phyloP scores from a whole-genome alignment of 192 early-diverging fungal species.

The Linnemannia exigua region DNA sequence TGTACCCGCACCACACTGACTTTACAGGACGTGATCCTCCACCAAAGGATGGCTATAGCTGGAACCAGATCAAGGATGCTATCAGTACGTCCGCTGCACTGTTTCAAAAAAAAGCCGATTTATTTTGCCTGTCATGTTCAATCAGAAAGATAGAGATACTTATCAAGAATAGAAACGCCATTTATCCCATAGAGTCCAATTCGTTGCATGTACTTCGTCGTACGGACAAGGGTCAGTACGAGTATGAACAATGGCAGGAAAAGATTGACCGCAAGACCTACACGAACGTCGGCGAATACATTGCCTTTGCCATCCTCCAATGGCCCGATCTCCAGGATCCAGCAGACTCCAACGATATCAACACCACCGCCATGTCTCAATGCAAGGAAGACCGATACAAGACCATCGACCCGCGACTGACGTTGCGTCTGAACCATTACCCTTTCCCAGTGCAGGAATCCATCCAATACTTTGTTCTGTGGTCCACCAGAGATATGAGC shows the following conservation, averaged over 20 bases:
- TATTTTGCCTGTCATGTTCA: too few species aligned
- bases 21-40: constrained; percentile 36
- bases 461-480: constrained; percentile 56
- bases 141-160: background rate
- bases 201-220: constrained; percentile 25
- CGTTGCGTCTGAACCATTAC: constrained; percentile 42
- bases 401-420: constrained; percentile 28
- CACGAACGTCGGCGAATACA: constrained; percentile 38
- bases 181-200: constrained; percentile 7
- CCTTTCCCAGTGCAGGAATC: constrained; percentile 49
- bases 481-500: constrained; percentile 46
- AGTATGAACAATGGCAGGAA: constrained; percentile 48
- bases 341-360: constrained; percentile 5
- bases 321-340: constrained; percentile 47
- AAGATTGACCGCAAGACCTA: constrained; percentile 28
- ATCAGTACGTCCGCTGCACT: too few species aligned
- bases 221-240: constrained; percentile 54
- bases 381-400: background rate
- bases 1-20: constrained; percentile 37
- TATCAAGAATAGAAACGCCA: background rate
- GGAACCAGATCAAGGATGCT: constrained; percentile 34
- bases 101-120: too few species aligned
- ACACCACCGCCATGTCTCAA: background rate
- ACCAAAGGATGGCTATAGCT: constrained; percentile 39
- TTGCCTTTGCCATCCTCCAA: constrained; percentile 30